Evolutionary conservation across 306 rosid genomes (phyloP).

Genomic region (Castanopsis chinensis): DNA sequence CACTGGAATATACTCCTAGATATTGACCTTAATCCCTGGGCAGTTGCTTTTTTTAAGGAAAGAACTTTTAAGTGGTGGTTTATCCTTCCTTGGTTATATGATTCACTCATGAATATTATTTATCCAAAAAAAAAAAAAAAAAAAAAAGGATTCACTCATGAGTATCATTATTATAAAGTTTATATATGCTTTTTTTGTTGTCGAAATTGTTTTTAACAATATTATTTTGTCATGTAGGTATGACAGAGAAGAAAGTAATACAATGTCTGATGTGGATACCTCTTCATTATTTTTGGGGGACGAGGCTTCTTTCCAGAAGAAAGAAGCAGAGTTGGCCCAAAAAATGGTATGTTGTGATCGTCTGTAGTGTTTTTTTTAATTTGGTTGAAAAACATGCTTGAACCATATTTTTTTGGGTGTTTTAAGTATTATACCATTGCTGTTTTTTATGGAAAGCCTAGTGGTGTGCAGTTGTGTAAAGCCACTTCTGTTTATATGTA

Average conservation of each 20-base stretch:
- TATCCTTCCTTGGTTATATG: too few relatives aligned
- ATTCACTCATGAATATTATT: background rate
- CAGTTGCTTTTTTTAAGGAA: too few relatives aligned
- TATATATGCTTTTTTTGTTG: background rate
- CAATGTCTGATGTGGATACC: conserved; percentile 69
- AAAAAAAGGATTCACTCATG: background rate
- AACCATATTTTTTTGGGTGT: conserved; percentile 3
- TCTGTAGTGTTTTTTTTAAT: background rate
- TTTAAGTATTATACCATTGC: background rate
- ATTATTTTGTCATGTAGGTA: conserved; percentile 54
- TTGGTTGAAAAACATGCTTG: background rate
- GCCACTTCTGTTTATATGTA: too few relatives aligned
- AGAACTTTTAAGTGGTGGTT: too few relatives aligned
- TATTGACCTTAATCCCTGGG: too few relatives aligned
- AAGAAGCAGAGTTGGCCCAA: conserved; percentile 96
- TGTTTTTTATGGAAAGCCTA: background rate
- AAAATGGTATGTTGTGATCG: conserved; percentile 59
- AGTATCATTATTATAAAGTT: background rate
- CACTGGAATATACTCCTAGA: background rate
- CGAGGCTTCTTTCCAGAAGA: conserved; percentile 87
- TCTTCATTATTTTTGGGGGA: conserved; percentile 79
- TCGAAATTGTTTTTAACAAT: conserved; percentile 19
- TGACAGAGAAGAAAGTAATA: conserved; percentile 94
- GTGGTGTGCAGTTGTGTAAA: too few relatives aligned
- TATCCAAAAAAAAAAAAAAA: too few relatives aligned